Base-by-base conservation (phyloP, 345 rosid genomes). In the Arabidopsis arenosa region DNA sequence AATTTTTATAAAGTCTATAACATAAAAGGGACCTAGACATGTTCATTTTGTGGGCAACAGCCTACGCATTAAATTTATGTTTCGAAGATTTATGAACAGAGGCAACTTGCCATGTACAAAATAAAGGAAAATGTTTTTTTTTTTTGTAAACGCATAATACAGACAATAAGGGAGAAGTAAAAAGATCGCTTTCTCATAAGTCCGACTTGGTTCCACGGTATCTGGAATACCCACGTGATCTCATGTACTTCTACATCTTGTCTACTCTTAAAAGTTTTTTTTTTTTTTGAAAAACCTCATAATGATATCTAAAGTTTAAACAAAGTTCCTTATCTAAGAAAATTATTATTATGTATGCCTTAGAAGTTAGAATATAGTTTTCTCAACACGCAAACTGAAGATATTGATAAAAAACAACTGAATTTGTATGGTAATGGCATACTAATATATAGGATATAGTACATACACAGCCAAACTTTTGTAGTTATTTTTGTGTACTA, bases 161-260 rank as follows among this genome's bases (percentile, higher is more conserved):
- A 23, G 17, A 41, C 56, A 45, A 61, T 9, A 62, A 49, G 35
- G 18, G 49, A 14, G 14, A 26, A 17, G 13, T 6, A 18, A 15
- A 67, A 62, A 44, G 0, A 60, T 53, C 58, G 21, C 52, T 61
- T 69, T 76, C 56, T 51, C 11, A 35, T 13, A 17, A 33, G 66
- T 44, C 55, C 55, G 41, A 70, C 35, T 53, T 54, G 66, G 71
- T 70, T 76, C 75, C 70, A 63, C 6, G 65, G 41, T 76, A 17
- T 76, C 55, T 36, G 75, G 75, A 70, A 61, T 9, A 28, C 8
- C 70, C 74, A 62, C 58, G 75, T 76, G 65, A 69, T 43, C 7
- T 8, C 59, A 41, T 62, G 56, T 44, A 47, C 66, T 12, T 60
- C 18, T 60, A 41, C 14, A 26, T 48, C 7, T 32, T 33, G 15